Conservation (phyloP, 2,329 filamentous ascomycete species). For the Cercospora zeae-maydis region DNA sequence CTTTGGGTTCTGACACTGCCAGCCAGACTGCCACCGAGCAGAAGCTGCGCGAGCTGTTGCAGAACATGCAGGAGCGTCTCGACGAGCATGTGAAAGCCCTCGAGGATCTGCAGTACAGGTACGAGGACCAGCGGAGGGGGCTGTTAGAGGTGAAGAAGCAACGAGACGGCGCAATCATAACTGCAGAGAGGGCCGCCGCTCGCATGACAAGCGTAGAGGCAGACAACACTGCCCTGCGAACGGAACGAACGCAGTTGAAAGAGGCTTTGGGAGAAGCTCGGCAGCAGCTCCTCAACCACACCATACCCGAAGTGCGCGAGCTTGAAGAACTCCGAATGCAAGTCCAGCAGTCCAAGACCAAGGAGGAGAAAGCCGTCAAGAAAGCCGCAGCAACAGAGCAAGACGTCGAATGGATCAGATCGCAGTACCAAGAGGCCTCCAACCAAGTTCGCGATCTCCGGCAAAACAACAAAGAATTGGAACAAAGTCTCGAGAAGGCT, state of each 20-base stretch:
- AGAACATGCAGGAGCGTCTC: constrained; percentile 26
- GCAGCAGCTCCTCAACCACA: constrained; percentile 28
- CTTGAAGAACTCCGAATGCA: constrained; percentile 29
- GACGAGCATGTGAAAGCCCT: constrained; percentile 32
- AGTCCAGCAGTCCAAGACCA: constrained; percentile 23
- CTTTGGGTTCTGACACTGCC: background rate
- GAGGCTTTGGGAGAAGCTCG: constrained; percentile 33
- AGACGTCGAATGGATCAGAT: constrained; percentile 56
- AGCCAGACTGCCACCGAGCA: constrained; percentile 18
- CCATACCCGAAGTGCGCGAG: constrained; percentile 35
- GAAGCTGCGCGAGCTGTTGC: constrained; percentile 25
- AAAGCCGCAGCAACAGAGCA: constrained; percentile 39
- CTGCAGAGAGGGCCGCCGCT: constrained; percentile 25
- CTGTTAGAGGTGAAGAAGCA: constrained; percentile 28
- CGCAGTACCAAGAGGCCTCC: constrained; percentile 58
- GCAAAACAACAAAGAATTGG: constrained; percentile 49
- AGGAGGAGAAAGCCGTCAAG: constrained; percentile 31
- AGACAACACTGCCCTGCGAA: constrained; percentile 25
- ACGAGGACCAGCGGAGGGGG: constrained; percentile 33
- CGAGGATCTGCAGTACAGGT: constrained; percentile 34
- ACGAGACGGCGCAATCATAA: constrained; percentile 29
- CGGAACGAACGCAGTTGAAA: constrained; percentile 29
- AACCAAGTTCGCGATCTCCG: constrained; percentile 46
- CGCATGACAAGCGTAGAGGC: constrained; percentile 23
- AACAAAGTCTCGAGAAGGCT: constrained; percentile 32